These are phyloP conservation scores for Wilhelminamyces savonicus DNA, from an alignment of 805 yeast species.

Conservation along the genomic window DNA sequence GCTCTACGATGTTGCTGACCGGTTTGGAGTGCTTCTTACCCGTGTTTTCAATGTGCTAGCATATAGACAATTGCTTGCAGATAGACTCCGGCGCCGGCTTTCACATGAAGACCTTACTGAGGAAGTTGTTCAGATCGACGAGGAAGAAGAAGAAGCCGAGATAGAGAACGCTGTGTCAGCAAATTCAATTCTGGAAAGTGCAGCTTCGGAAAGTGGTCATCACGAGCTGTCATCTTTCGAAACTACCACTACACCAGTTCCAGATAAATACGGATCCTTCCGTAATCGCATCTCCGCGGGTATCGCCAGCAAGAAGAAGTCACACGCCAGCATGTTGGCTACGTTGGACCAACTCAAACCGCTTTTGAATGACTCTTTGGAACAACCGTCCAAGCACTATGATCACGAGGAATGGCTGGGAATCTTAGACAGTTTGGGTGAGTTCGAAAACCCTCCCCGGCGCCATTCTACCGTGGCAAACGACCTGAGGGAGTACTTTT, in stretches of 20 bases:
- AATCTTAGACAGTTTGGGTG: constrained; percentile 25
- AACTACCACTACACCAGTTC: too few species aligned
- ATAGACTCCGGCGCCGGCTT: too few species aligned
- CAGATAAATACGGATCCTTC: not conserved
- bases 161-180: too few species aligned
- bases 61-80: too few species aligned
- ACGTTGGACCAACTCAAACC: constrained; percentile 26
- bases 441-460: constrained; percentile 12
- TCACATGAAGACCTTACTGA: constrained; percentile 1
- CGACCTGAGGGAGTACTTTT: constrained; percentile 30
- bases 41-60: too few species aligned
- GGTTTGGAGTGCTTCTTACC: constrained; percentile 2
- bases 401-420: constrained; percentile 47
- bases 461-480: too few species aligned
- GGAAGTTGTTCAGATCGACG: constrained; percentile 1
- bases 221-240: not conserved
- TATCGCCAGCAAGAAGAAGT: constrained; percentile 7
- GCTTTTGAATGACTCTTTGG: constrained; percentile 28
- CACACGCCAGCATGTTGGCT: constrained; percentile 14
- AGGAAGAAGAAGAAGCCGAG: constrained; percentile 5
- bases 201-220: not conserved
- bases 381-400: constrained; percentile 37
- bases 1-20: constrained; percentile 26
- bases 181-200: too few species aligned
- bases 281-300: too few species aligned